phyloP scores from a whole-genome alignment of 257 asterid species.

The Nicotiana attenuata region DNA sequence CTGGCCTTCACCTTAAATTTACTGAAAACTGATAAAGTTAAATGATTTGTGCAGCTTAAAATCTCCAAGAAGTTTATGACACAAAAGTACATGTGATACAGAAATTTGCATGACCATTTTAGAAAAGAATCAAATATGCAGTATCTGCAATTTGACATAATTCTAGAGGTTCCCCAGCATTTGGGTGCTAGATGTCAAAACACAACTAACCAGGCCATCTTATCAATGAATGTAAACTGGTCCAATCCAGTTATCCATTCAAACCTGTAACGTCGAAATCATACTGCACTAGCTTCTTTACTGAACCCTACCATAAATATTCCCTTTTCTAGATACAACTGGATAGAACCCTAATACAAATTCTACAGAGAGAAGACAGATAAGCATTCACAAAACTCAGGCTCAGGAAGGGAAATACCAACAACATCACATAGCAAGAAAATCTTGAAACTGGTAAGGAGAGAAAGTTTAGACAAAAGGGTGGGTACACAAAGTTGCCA shows the following conservation, averaged over 20 bases:
- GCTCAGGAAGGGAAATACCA: neutral
- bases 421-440: slow-evolving; percentile 3
- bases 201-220: no score
- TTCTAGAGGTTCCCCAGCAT: no score
- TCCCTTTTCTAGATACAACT: neutral
- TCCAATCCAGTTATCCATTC: neutral
- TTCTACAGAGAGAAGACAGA: neutral
- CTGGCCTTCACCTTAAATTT: no score
- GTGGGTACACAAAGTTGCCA: neutral
- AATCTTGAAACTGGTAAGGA: neutral
- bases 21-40: no score
- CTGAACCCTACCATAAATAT: neutral
- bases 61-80: no score
- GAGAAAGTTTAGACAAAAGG: neutral
- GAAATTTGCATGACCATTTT: no score
- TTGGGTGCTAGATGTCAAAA: no score
- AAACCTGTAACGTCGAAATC: neutral
- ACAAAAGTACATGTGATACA: no score
- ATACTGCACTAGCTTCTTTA: neutral
- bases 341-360: neutral
- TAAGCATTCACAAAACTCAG: neutral
- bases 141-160: no score
- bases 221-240: no score
- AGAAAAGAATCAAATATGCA: no score
- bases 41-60: no score